Evolutionary conservation across 441 rosid genomes (phyloP), one percentile per base, ranked within the genome.

Genomic region (Syzygium malaccense): DNA sequence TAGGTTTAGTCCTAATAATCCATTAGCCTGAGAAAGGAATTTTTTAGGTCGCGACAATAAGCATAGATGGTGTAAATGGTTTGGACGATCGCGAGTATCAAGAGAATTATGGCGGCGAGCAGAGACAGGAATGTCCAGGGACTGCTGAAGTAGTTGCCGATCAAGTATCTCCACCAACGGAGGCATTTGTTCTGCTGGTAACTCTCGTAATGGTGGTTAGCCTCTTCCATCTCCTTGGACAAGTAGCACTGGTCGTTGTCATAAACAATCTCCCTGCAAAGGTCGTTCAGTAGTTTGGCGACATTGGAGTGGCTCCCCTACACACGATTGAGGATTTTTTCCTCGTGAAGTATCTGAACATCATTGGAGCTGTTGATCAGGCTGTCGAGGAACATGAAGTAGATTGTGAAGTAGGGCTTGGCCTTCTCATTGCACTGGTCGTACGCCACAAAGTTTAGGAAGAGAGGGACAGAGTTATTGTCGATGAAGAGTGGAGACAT

Each of bases 71-170:
- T 64, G 84, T 88, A 88, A 33, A 85, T 0, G 9, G 89, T 88
- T 4, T 85, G 89, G 33, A 55, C 2, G 37, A 30, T 32, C 0
- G 86, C 64, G 3, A 88, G 66, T 0, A 88, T 49, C 7, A 88
- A 79, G 64, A 88, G 87, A 0, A 62, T 25, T 49, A 64, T 26
- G 33, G 66, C 87, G 6, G 87, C 68, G 17, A 85, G n/a, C 12
- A 88, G 32, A 23, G 85, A 88, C 28, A 88, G 66, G 64, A 88
- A 12, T 45, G 68, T 58, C 89, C 87, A 85, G 25, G 87, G 89
- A 20, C 79, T 88, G 84, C 87, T 60, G 75, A 85, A 88, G n/a
- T 12, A 32, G 19, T 53, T 18, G 17, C 64, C 48, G 28, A 15
- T 85, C 84, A 88, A 62, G 80, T 45, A 64, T 45, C 89, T 4